Conservation (phyloP, 2,329 filamentous ascomycete species). For the Cladophialophora psammophila region DNA sequence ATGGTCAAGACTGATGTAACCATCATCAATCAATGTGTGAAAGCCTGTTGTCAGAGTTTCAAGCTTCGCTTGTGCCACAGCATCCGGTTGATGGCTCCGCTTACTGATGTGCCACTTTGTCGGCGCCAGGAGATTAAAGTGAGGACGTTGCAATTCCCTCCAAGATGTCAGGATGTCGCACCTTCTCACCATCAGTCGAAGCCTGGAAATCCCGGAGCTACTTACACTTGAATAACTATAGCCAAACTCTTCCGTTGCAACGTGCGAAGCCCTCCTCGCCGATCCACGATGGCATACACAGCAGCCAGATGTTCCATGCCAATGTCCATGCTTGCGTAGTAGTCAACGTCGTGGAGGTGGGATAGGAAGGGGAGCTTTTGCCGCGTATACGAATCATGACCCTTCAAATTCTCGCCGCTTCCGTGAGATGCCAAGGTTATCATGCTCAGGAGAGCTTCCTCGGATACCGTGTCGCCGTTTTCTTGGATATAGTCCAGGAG, state of each 20-base stretch:
- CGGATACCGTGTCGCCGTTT: conserved; percentile 7
- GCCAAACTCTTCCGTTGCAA: conserved; percentile 24
- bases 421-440: conserved; percentile 25
- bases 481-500: conserved; percentile 19
- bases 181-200: neutral
- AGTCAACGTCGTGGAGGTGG: conserved; percentile 23
- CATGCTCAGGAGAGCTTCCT: conserved; percentile 25
- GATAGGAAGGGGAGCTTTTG: conserved; percentile 17
- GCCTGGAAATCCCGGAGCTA: neutral
- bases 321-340: conserved; percentile 24
- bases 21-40: conserved; percentile 5
- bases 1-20: neutral
- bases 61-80: neutral
- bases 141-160: conserved; percentile 15
- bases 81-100: conserved; percentile 10
- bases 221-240: conserved; percentile 25
- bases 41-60: conserved; percentile 11
- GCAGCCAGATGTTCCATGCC: conserved; percentile 29
- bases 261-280: conserved; percentile 26
- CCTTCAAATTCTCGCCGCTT: conserved; percentile 24
- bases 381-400: conserved; percentile 18
- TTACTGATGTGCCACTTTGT: conserved; percentile 13
- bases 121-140: conserved; percentile 6
- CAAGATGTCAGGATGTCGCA: conserved; percentile 17
- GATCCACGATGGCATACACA: conserved; percentile 23